phyloP scores from a whole-genome alignment of 129 eudicot genomes.

The Tanacetum coccineum region DNA sequence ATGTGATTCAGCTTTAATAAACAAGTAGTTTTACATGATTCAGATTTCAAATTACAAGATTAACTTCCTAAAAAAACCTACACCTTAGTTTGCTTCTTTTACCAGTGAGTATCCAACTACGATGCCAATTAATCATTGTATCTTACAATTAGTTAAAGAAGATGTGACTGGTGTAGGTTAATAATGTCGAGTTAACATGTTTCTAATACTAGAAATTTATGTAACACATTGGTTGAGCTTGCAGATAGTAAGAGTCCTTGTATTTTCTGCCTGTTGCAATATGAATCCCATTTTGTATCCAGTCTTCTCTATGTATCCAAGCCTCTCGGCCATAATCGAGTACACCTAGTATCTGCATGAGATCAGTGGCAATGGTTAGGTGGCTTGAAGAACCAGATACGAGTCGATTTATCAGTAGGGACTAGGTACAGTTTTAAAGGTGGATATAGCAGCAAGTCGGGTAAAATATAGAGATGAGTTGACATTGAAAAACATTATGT shows the following conservation, averaged over 20 bases:
- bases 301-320: slow-evolving; percentile 96
- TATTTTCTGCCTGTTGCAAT: slow-evolving; percentile 74
- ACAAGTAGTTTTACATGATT: too few relatives aligned
- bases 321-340: slow-evolving; percentile 82
- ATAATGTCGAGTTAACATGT: neutral
- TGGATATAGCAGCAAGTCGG: neutral
- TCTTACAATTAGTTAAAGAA: neutral
- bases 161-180: neutral
- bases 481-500: neutral
- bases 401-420: neutral
- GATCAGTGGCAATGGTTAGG: neutral
- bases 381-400: neutral
- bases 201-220: slow-evolving; percentile 4
- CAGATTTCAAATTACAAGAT: too few relatives aligned
- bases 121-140: slow-evolving; percentile 2
- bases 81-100: too few relatives aligned
- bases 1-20: too few relatives aligned
- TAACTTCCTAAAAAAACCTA: too few relatives aligned
- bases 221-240: slow-evolving; percentile 19
- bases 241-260: slow-evolving; percentile 75
- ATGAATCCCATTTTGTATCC: slow-evolving; percentile 84
- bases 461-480: neutral
- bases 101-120: neutral
- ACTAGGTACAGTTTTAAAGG: neutral
- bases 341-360: slow-evolving; percentile 69